Evolutionary conservation across 345 rosid species (phyloP).

Genomic region (Punica granatum): DNA sequence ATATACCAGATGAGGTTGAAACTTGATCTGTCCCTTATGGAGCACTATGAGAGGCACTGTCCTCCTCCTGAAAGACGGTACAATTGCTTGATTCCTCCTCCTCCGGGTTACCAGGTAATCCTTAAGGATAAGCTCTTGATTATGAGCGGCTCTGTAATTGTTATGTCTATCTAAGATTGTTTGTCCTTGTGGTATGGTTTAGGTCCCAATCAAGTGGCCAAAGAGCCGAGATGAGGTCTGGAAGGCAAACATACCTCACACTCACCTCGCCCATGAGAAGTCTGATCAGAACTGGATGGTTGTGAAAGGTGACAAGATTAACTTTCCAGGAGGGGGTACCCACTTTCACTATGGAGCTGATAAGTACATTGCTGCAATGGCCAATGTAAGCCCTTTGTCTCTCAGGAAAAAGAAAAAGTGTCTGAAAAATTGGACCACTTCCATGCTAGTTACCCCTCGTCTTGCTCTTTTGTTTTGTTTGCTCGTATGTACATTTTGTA

Average conservation of each 20-base stretch:
- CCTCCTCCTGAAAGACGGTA: slow-evolving; percentile 88
- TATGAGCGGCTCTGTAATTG: not conserved
- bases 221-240: slow-evolving; percentile 98
- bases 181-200: slow-evolving; percentile 2
- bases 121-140: not conserved
- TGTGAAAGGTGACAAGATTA: slow-evolving; percentile 92
- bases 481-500: not conserved
- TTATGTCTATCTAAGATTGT: not conserved
- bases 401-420: not conserved
- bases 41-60: slow-evolving; percentile 97
- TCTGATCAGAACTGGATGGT: slow-evolving; percentile 99
- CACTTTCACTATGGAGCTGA: slow-evolving; percentile 99
- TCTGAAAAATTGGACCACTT: not conserved
- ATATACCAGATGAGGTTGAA: slow-evolving; percentile 94
- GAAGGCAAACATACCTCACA: slow-evolving; percentile 98
- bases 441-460: not conserved
- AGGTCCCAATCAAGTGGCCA: slow-evolving; percentile 99
- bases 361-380: slow-evolving; percentile 88
- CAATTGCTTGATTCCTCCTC: slow-evolving; percentile 99
- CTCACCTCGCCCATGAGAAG: slow-evolving; percentile 95
- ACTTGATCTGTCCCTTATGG: slow-evolving; percentile 91
- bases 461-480: not conserved
- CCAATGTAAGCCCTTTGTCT: slow-evolving; percentile 54
- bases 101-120: slow-evolving; percentile 81
- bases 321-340: slow-evolving; percentile 96